Conservation (phyloP, 1,284 basidiomycete species). For the Sphagnurus paluster region DNA sequence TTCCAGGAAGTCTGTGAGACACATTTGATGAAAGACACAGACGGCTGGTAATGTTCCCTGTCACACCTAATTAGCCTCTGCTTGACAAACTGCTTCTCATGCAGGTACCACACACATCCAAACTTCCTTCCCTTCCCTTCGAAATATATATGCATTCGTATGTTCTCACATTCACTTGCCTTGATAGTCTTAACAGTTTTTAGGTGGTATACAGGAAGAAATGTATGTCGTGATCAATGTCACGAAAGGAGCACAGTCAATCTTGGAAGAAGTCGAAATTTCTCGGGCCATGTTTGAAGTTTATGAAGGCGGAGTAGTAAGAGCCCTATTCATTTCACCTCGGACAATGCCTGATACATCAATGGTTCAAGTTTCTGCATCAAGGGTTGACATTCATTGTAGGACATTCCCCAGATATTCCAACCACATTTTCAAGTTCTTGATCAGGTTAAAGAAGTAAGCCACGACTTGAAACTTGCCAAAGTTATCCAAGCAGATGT, state of each 20-base stretch:
- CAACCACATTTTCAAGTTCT: not conserved
- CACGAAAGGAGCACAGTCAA: constrained; percentile 40
- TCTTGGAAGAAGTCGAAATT: constrained; percentile 86
- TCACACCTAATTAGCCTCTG: not conserved
- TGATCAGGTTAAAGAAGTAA: constrained; percentile 73
- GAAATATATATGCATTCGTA: constrained; percentile 72
- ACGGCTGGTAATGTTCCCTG: constrained; percentile 58
- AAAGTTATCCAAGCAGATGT: constrained; percentile 74
- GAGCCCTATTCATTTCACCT: constrained; percentile 24
- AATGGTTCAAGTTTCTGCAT: constrained; percentile 66
- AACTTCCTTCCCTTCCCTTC: constrained; percentile 80
- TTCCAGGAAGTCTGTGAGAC: constrained; percentile 58
- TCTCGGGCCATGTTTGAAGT: constrained; percentile 86
- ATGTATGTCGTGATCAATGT: constrained; percentile 78
- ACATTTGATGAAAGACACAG: constrained; percentile 58
- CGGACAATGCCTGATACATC: not conserved
- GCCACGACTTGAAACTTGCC: constrained; percentile 77
- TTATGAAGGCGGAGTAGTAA: constrained; percentile 75
- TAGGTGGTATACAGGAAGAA: constrained; percentile 72
- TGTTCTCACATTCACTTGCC: constrained; percentile 10
- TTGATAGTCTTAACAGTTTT: constrained; percentile 5
- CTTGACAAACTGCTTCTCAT: not conserved
- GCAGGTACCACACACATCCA: constrained; percentile 79
- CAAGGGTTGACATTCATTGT: constrained; percentile 79
- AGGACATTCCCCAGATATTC: constrained; percentile 18